Evolutionary conservation across 2,329 filamentous ascomycete genomes (phyloP), one percentile per base, ranked within the genome.

Genomic region (Clonostachys sp.): DNA sequence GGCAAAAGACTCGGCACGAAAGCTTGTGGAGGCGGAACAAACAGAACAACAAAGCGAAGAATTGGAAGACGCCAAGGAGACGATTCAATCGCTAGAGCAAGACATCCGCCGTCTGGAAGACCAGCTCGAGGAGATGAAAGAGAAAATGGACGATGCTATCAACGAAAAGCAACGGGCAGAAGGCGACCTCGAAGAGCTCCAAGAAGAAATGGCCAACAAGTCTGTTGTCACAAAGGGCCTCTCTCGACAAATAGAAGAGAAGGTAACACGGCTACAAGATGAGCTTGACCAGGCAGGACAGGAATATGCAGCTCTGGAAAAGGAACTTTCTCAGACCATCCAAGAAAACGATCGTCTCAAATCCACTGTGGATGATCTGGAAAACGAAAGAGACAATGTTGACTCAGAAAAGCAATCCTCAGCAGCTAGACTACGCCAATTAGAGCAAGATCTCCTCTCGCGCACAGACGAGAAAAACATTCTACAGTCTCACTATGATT

Each of bases 131-230:
- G 36, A 39, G 14, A 39, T 14, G 36, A 39, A 39, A 14, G 70
- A 74, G 35, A 74, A 83, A 55, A 61, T 77, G 0, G 73, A 80
- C 34, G 75, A 81, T 14, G 80, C 81, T 1, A 50, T 74, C 8
- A 60, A 68, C 2, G 74, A 83, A 48, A 81, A 79, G 54, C 71
- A 80, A 18, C 73, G 76, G 33, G 81, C 81, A 3, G 78, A 83
- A 55, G 68, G 66, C 7, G 76, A 86, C 49, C 67, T 86, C 14
- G 75, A 83, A 55, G 81, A 86, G 57, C 72, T 91, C 20, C 86
- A 88, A 51, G 85, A 89, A 46, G 87, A 91, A 57, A 81, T 91
- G 77, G 78, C 86, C 18, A 85, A 91, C 65, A 91, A 90, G 56
- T 91, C 87, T 0, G 77, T 90, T 36, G 81, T 82, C 46, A 87